Evolutionary conservation across 352 stramenopile genomes (phyloP).

Genomic region (Phytophthora podocarpi): DNA sequence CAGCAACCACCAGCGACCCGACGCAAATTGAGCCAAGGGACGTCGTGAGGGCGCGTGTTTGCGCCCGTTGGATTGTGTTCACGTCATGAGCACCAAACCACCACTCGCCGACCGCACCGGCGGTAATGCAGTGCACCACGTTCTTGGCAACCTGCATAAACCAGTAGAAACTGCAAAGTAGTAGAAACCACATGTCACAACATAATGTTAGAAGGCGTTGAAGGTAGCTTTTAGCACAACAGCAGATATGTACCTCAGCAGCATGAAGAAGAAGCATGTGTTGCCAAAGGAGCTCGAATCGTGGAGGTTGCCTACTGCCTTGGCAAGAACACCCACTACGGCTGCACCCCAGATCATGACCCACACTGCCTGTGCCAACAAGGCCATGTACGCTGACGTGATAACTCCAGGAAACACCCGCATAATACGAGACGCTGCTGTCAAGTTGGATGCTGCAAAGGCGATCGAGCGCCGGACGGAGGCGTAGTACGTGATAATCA

Average conservation of each 20-base stretch:
- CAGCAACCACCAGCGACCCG: conserved; percentile 79
- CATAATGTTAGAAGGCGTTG: not conserved
- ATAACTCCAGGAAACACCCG: conserved; percentile 79
- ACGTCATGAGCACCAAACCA: conserved; percentile 80
- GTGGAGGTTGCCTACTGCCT: conserved; percentile 49
- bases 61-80: conserved; percentile 73
- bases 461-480: conserved; percentile 68
- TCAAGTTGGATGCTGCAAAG: conserved; percentile 82
- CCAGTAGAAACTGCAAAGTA: conserved; percentile 70
- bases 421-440: conserved; percentile 72
- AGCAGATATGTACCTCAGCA: conserved; percentile 62
- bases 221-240: not conserved
- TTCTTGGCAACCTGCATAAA: conserved; percentile 87
- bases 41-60: conserved; percentile 68
- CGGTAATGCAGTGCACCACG: conserved; percentile 85
- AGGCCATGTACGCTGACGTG: conserved; percentile 63
- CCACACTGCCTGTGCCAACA: conserved; percentile 70
- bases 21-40: conserved; percentile 87
- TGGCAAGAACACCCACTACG: conserved; percentile 74
- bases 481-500: conserved; percentile 69
- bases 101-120: conserved; percentile 84
- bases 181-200: not conserved
- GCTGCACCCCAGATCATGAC: conserved; percentile 79
- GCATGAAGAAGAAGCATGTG: conserved; percentile 83
- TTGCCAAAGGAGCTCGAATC: conserved; percentile 74